A percentile compares a stretch with the other conserved stretches of the same genome.
Conservation (phyloP, 2,329 filamentous ascomycete species). For the Diaporthe sp. region DNA sequence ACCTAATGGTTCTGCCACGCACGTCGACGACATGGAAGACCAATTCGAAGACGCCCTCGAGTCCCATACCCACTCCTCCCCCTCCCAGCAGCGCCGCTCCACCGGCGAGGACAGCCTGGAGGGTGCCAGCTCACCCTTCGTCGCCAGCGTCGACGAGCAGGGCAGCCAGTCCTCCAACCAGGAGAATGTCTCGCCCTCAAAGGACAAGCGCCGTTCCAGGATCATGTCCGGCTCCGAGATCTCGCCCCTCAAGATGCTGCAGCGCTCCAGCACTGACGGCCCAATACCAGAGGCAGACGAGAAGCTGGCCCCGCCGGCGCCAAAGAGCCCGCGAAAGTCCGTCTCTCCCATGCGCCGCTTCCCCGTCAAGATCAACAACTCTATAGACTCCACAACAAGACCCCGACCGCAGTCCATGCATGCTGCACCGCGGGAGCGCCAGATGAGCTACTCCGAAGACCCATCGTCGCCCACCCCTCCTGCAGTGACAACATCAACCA, state of each 20-base stretch:
- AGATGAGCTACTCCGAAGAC: slow-evolving; percentile 31
- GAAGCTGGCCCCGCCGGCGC: slow-evolving; percentile 44
- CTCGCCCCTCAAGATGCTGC: slow-evolving; percentile 67
- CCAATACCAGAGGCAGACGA: slow-evolving; percentile 41
- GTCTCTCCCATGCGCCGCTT: slow-evolving; percentile 66
- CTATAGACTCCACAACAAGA: slow-evolving; percentile 37
- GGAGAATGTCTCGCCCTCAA: slow-evolving; percentile 59
- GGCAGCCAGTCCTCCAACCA: slow-evolving; percentile 46
- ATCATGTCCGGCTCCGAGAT: slow-evolving; percentile 67
- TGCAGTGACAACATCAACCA: slow-evolving; percentile 35
- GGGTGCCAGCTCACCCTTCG: slow-evolving; percentile 45
- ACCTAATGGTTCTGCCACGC: slow-evolving; percentile 18
- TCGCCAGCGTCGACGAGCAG: slow-evolving; percentile 47
- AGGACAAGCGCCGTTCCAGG: slow-evolving; percentile 61
- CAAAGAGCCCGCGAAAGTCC: slow-evolving; percentile 59
- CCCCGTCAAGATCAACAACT: slow-evolving; percentile 67
- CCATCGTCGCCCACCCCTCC: slow-evolving; percentile 26
- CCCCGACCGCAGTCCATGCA: slow-evolving; percentile 34
- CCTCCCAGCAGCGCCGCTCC: slow-evolving; percentile 30
- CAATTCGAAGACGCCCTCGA: slow-evolving; percentile 29
- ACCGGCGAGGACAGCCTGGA: slow-evolving; percentile 37
- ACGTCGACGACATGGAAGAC: slow-evolving; percentile 26
- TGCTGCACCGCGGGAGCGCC: slow-evolving; percentile 32
- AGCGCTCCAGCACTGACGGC: slow-evolving; percentile 43
- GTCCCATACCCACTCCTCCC: slow-evolving; percentile 35